Percentiles rank a stretch among this genome's conserved stretches.
Evolutionary conservation across 2,329 filamentous ascomycete genomes (phyloP).

Genomic region (Colletotrichum liriopes): DNA sequence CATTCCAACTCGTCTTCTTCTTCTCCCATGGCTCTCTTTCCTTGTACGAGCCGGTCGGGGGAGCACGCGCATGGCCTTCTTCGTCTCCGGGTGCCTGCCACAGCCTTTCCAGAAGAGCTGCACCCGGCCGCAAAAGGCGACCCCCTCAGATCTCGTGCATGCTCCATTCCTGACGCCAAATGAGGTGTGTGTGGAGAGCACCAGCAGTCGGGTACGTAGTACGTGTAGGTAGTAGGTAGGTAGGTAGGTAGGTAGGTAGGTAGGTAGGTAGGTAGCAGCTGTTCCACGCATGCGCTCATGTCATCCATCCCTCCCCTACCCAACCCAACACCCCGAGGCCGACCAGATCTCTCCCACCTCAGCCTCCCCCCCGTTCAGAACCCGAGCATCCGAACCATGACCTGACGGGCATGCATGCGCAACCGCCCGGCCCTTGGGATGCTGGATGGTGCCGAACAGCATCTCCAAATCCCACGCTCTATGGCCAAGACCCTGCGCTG

Average conservation of each 20-base stretch:
- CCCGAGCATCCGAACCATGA: constrained; percentile 21
- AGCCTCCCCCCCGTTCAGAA: constrained; percentile 18
- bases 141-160: background rate
- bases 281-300: constrained; percentile 24
- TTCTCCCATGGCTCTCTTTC: too few relatives aligned
- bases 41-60: too few relatives aligned
- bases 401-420: background rate
- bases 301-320: background rate
- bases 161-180: background rate
- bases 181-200: constrained; percentile 38
- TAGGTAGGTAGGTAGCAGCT: background rate
- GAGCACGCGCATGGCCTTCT: background rate
- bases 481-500: constrained; percentile 3
- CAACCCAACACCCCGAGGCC: constrained; percentile 2
- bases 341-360: constrained; percentile 12
- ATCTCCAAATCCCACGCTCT: background rate
- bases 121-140: background rate
- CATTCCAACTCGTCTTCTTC: too few relatives aligned
- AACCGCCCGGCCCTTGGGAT: constrained; percentile 12
- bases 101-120: background rate
- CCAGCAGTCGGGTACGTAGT: background rate
- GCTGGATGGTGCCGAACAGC: background rate
- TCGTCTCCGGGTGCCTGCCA: background rate
- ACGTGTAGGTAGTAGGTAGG: too few relatives aligned
- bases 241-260: too few relatives aligned